Conservation (phyloP, 1,284 basidiomycete species). For the Bjerkandera adusta region DNA sequence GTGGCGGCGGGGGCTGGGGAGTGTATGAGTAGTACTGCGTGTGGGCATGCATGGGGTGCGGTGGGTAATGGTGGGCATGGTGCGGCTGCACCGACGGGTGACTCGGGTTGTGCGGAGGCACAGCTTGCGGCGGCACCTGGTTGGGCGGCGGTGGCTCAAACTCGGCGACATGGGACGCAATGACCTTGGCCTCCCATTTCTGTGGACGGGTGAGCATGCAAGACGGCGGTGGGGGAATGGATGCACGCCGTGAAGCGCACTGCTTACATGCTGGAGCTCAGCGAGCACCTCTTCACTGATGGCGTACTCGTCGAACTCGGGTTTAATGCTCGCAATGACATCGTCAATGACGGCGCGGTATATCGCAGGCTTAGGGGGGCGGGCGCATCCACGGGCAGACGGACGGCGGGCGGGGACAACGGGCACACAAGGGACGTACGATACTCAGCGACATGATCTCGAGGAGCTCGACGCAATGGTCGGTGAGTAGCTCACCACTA, state of each 20-base stretch:
- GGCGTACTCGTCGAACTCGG: conserved; percentile 97
- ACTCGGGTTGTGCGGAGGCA: conserved; percentile 28
- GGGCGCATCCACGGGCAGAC: no score
- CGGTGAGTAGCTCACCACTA: conserved; percentile 83
- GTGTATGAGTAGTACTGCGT: conserved; percentile 35
- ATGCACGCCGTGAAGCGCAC: background rate
- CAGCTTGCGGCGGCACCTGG: conserved; percentile 36
- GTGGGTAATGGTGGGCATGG: conserved; percentile 18
- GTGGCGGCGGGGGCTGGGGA: conserved; percentile 29
- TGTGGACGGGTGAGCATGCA: conserved; percentile 31
- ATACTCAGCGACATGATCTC: conserved; percentile 54
- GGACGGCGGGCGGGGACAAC: conserved; percentile 3
- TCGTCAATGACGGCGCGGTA: conserved; percentile 97
- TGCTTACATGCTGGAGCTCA: conserved; percentile 81
- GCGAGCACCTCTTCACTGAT: conserved; percentile 90
- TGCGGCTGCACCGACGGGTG: conserved; percentile 15
- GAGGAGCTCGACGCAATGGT: conserved; percentile 52
- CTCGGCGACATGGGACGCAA: conserved; percentile 91
- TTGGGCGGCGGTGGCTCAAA: conserved; percentile 64
- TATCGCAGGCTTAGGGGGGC: conserved; percentile 87
- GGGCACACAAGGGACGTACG: conserved; percentile 24
- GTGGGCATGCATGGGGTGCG: conserved; percentile 24
- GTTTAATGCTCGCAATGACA: conserved; percentile 84
- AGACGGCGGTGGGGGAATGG: conserved; percentile 10
- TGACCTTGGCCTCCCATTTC: conserved; percentile 95